These are phyloP conservation scores for Rhododendron simsii DNA, from an alignment of 148 eudicot genomes.

Conservation along the genomic window DNA sequence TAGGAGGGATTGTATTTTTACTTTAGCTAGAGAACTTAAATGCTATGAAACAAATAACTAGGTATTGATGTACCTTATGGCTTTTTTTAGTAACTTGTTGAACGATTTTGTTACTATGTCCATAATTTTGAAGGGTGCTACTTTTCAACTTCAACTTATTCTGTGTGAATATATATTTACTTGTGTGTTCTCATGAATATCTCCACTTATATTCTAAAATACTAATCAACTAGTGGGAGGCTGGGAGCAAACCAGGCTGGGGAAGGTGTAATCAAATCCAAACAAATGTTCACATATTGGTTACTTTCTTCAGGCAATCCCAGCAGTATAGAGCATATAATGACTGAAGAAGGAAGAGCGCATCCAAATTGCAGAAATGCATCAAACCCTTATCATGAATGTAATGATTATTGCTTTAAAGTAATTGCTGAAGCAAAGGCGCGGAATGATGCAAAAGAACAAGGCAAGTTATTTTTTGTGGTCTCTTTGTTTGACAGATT, in stretches of 20 bases:
- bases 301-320: neutral
- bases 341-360: constrained; percentile 62
- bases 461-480: constrained; percentile 25
- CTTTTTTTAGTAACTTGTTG: neutral
- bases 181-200: neutral
- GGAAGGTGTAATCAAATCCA: neutral
- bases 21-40: neutral
- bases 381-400: constrained; percentile 77
- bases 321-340: constrained; percentile 12
- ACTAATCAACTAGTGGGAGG: neutral
- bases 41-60: neutral
- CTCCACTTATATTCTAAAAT: neutral
- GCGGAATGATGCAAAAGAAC: constrained; percentile 19
- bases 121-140: neutral
- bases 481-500: neutral
- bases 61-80: neutral
- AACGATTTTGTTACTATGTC: neutral
- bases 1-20: neutral
- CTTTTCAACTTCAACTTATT: neutral
- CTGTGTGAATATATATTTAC: neutral
- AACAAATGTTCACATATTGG: neutral
- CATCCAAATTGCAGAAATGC: constrained; percentile 94
- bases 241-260: neutral
- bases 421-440: constrained; percentile 69
- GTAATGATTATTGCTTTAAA: constrained; percentile 79